Evolutionary conservation across 2,329 filamentous ascomycete genomes (phyloP).

Genomic region (Mycosphaerella sp.): DNA sequence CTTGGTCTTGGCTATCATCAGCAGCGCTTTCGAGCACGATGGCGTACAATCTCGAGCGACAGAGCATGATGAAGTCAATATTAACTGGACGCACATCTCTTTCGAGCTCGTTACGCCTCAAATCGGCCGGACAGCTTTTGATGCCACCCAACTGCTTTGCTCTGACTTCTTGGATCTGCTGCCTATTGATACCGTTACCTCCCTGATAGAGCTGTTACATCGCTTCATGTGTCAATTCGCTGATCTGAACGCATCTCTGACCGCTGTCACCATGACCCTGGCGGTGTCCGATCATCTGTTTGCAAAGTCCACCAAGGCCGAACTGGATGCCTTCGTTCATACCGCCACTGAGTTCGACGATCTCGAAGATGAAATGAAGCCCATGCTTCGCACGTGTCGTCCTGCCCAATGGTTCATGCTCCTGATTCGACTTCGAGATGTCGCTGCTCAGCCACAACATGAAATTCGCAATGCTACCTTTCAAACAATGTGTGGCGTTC

Average conservation of each 20-base stretch:
- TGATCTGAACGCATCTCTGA: conserved; percentile 91
- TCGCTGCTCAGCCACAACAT: conserved; percentile 64
- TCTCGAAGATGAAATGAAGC: conserved; percentile 20
- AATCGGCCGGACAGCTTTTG: conserved; percentile 80
- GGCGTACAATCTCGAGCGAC: conserved; percentile 6
- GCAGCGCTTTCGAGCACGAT: conserved; percentile 62
- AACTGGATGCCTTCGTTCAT: conserved; percentile 29
- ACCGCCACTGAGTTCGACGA: conserved; percentile 22
- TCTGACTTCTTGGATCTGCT: conserved; percentile 79
- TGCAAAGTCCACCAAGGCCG: conserved; percentile 40
- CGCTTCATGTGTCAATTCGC: conserved; percentile 84
- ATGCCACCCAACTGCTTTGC: conserved; percentile 83
- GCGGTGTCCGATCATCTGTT: conserved; percentile 83
- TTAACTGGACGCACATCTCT: conserved; percentile 29
- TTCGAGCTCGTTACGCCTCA: conserved; percentile 55
- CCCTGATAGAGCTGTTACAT: conserved; percentile 80
- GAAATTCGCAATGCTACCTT: conserved; percentile 83
- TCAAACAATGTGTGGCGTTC: conserved; percentile 83
- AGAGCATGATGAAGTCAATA: conserved; percentile 17
- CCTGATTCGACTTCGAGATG: conserved; percentile 62
- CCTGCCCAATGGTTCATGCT: conserved; percentile 73
- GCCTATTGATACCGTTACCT: conserved; percentile 64
- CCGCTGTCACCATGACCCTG: conserved; percentile 95
- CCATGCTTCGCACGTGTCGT: conserved; percentile 11
- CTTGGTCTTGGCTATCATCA: conserved; percentile 76